Evolutionary conservation across 2,329 filamentous ascomycete genomes (phyloP), one percentile per base, ranked within the genome.

Genomic region (Apiospora phragmitis): DNA sequence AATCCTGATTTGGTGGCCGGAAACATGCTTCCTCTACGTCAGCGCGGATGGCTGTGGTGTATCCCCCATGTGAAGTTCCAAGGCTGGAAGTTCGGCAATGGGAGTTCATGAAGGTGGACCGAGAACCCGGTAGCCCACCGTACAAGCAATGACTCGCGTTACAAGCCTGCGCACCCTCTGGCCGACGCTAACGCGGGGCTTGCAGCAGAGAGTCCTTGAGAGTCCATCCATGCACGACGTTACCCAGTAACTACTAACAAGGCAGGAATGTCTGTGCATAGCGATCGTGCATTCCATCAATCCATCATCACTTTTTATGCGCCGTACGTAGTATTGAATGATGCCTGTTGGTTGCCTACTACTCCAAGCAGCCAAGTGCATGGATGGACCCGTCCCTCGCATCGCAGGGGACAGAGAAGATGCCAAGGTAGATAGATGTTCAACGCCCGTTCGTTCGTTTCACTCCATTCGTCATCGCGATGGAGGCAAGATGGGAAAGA

Each of bases 101-200:
- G 55, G 55, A 35, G 26, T n/a, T 62, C 55, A 38, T 62, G 55
- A 24, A 62, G 55, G 55, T 62, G 55, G 55, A 38, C 32, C 55
- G 55, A 24, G 12, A 18, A 59, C 55, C 32, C 9, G 18, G 29
- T 38, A 62, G 21, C 55, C 55, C 55, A 62, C 55, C 55, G 21
- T 62, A 62, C 55, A 62, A 62, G 55, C 55, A 62, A 62, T 62
- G 55, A 62, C 55, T 62, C 55, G 55, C 55, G 32, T 38, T 21
- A n/a, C 55, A 62, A 62, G 32, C 29, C 29, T 35, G 29, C 26
- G 55, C 32, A 21, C 16, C 16, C 26, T 59, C 55, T 62, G 55
- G 16, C 55, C 32, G 32, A 38, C 55, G 55, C 55, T 62, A 62
- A 62, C 32, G 55, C 55, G 32, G 55, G 55, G 29, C 18, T 62